Conservation (phyloP, 768 basidiomycete genomes). For the Calocybe indica region DNA sequence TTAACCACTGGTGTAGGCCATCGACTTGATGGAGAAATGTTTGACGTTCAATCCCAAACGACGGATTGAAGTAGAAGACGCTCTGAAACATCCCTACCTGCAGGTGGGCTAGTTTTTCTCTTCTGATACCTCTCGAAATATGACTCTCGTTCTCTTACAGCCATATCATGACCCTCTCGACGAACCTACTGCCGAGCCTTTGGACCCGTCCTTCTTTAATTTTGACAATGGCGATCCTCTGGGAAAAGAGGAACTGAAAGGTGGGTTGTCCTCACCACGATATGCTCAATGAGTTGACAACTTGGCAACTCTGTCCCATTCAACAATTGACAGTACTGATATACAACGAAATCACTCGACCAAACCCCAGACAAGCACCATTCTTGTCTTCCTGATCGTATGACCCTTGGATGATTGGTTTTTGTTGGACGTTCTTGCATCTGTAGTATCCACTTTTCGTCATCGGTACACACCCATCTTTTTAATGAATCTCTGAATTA, state of each 20-base stretch:
- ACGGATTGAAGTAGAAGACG: constrained; percentile 83
- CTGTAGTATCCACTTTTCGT: too few species aligned
- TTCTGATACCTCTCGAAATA: background rate
- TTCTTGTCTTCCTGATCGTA: too few species aligned
- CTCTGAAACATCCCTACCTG: constrained; percentile 85
- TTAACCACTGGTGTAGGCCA: constrained; percentile 35
- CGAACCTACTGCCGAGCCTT: constrained; percentile 74
- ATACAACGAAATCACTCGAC: constrained; percentile 44
- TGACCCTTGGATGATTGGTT: too few species aligned
- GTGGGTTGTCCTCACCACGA: constrained; percentile 21
- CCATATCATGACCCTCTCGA: constrained; percentile 88
- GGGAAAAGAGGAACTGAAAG: constrained; percentile 66
- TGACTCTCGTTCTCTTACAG: constrained; percentile 25
- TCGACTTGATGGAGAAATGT: constrained; percentile 76
- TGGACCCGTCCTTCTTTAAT: constrained; percentile 78
- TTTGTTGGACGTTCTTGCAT: too few species aligned
- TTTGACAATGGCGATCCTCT: constrained; percentile 69
- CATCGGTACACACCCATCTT: too few species aligned
- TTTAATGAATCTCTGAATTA: too few species aligned
- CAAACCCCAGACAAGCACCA: constrained; percentile 7
- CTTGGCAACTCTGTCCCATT: background rate
- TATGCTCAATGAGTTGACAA: constrained; percentile 3
- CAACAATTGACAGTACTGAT: constrained; percentile 30
- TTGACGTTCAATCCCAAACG: constrained; percentile 83
- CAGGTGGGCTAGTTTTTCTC: constrained; percentile 38